Percentiles rank a stretch among this genome's conserved stretches.
Evolutionary conservation across 345 rosid genomes (phyloP).

Genomic region (Nasturtium officinale): DNA sequence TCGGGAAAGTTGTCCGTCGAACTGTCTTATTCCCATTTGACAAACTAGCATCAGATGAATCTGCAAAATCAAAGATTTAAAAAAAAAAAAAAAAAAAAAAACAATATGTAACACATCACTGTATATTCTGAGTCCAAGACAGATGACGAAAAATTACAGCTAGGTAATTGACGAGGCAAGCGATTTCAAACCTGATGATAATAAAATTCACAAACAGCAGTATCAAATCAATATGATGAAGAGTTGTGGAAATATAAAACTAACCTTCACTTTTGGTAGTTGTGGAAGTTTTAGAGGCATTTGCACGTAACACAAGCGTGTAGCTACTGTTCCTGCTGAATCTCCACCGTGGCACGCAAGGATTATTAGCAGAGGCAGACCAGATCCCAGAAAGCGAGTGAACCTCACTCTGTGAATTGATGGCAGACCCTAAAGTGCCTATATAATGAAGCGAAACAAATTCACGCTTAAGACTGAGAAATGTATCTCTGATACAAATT

Average conservation of each 20-base stretch:
- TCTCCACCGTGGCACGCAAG: constrained; percentile 42
- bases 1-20: constrained; percentile 64
- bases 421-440: constrained; percentile 46
- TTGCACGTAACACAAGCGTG: constrained; percentile 44
- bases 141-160: neutral
- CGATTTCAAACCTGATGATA: neutral
- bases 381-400: constrained; percentile 38
- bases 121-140: neutral
- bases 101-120: constrained; percentile 2
- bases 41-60: constrained; percentile 45
- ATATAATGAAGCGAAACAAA: constrained; percentile 15
- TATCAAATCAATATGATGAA: constrained; percentile 3
- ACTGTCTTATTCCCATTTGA: constrained; percentile 48
- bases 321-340: constrained; percentile 39
- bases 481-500: constrained; percentile 7
- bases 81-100: neutral
- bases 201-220: neutral
- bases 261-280: constrained; percentile 58
- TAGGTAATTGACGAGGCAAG: neutral
- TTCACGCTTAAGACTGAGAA: neutral
- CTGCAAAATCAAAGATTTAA: constrained; percentile 22
- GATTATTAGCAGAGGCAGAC: constrained; percentile 44
- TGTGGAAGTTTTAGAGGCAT: constrained; percentile 55
- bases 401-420: constrained; percentile 21
- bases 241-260: constrained; percentile 26